Conservation (phyloP, 495 filamentous ascomycete genomes). For the Penicillium cosmopolitanum region DNA sequence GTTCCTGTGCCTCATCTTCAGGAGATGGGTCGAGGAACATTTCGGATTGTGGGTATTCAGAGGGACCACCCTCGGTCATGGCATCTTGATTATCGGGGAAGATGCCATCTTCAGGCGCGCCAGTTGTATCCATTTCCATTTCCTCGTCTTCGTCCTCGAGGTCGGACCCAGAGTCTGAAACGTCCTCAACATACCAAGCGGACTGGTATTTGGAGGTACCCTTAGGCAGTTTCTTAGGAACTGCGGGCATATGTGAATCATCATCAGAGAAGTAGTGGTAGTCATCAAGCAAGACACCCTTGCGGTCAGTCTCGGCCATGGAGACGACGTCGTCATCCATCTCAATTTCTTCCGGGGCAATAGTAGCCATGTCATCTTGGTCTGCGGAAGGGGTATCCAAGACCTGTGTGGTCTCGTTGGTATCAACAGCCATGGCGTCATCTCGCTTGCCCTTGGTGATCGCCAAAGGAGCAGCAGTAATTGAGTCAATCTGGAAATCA, state of each 20-base stretch:
- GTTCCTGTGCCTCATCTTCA: conserved; percentile 78
- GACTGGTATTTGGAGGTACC: conserved; percentile 94
- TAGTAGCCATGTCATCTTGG: conserved; percentile 76
- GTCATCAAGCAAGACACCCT: conserved; percentile 90
- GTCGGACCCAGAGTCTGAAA: conserved; percentile 86
- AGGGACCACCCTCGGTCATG: conserved; percentile 75
- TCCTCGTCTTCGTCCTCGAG: conserved; percentile 65
- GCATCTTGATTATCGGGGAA: conserved; percentile 71
- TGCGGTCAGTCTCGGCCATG: conserved; percentile 59
- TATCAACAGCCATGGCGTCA: conserved; percentile 73
- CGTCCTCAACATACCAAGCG: conserved; percentile 88
- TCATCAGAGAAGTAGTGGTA: conserved; percentile 98
- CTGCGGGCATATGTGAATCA: conserved; percentile 61
- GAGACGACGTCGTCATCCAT: conserved; percentile 69
- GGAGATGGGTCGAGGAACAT: conserved; percentile 87
- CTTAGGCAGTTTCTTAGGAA: conserved; percentile 78
- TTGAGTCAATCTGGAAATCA: conserved; percentile 90
- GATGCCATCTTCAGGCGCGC: conserved; percentile 74
- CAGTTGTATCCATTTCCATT: conserved; percentile 52
- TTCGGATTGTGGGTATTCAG: conserved; percentile 89
- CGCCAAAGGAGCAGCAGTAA: conserved; percentile 68
- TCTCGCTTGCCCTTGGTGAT: conserved; percentile 57
- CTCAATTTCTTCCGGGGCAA: conserved; percentile 83
- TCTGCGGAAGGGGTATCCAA: conserved; percentile 73
- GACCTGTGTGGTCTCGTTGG: conserved; percentile 49